Evolutionary conservation across 2,329 filamentous ascomycete species (phyloP).

Genomic region (Orbilia javanica): DNA sequence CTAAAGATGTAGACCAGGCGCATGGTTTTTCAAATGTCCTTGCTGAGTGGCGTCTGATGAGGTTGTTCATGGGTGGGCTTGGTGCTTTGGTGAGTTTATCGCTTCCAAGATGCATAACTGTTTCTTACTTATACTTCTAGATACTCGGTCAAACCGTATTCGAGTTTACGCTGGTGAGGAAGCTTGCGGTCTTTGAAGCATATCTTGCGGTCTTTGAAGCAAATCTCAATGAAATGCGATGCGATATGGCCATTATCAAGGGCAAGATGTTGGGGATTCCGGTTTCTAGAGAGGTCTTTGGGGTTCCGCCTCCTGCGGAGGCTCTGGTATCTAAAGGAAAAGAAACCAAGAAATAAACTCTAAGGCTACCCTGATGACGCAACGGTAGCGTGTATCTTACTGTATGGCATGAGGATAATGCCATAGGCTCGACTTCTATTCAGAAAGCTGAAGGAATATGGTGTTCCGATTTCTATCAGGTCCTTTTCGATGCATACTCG

Average conservation of each 20-base stretch:
- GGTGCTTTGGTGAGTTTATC: slow-evolving; percentile 14
- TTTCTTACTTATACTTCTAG: slow-evolving; percentile 19
- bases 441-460: slow-evolving; percentile 6
- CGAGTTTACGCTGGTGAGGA: not conserved
- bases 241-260: not conserved
- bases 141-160: not conserved
- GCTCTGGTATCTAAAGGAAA: slow-evolving; percentile 3
- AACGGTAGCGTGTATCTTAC: slow-evolving; percentile 15
- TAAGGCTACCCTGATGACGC: slow-evolving; percentile 16
- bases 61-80: not conserved
- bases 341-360: slow-evolving; percentile 9
- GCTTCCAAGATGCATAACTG: slow-evolving; percentile 1
- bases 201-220: slow-evolving; percentile 1
- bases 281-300: not conserved
- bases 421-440: slow-evolving; percentile 21
- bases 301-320: slow-evolving; percentile 5
- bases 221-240: not conserved
- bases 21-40: not conserved
- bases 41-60: not conserved
- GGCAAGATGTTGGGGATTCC: slow-evolving; percentile 2
- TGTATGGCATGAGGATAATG: slow-evolving; percentile 15
- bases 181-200: not conserved
- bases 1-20: not conserved
- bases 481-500: not conserved
- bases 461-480: not conserved